Percentiles rank a stretch among this genome's conserved stretches.
These are phyloP conservation scores for Russula foetens DNA, from an alignment of 768 basidiomycete species.

Conservation along the genomic window DNA sequence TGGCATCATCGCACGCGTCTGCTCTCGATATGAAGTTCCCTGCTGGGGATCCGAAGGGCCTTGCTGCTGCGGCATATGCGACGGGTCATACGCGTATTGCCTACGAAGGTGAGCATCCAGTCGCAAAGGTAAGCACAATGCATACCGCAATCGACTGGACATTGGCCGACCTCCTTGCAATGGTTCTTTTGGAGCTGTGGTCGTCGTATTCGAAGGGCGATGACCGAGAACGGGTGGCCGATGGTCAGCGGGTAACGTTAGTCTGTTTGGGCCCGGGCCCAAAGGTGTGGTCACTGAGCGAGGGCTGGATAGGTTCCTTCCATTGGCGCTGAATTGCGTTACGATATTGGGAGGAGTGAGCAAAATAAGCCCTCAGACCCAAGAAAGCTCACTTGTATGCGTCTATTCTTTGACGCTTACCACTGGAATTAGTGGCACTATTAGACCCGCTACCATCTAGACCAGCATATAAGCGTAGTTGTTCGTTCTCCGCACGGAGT, in stretches of 20 bases:
- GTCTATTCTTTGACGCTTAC: constrained; percentile 54
- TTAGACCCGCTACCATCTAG: constrained; percentile 32
- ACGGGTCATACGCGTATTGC: constrained; percentile 57
- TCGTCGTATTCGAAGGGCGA: constrained; percentile 16
- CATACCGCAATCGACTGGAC: constrained; percentile 47
- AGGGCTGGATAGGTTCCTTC: constrained; percentile 44
- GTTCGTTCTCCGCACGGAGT: constrained; percentile 42
- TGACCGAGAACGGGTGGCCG: constrained; percentile 37
- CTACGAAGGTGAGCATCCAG: constrained; percentile 29
- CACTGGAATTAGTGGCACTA: constrained; percentile 40
- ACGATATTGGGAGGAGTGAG: neutral
- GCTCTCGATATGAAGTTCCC: constrained; percentile 16
- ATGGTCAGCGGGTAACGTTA: constrained; percentile 60
- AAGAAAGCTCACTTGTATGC: constrained; percentile 33
- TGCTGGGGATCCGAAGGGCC: constrained; percentile 25
- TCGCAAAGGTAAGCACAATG: neutral
- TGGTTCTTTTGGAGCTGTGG: neutral
- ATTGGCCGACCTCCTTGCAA: constrained; percentile 34
- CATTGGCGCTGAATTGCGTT: constrained; percentile 1
- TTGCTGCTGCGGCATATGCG: constrained; percentile 36
- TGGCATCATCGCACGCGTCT: constrained; percentile 25
- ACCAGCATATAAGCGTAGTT: constrained; percentile 33
- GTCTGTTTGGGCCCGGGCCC: constrained; percentile 55
- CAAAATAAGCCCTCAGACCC: neutral
- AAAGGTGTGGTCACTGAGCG: constrained; percentile 46